Evolutionary conservation across 78 protist genomes (phyloP).

Genomic region (Tieghemostelium lacteum): DNA sequence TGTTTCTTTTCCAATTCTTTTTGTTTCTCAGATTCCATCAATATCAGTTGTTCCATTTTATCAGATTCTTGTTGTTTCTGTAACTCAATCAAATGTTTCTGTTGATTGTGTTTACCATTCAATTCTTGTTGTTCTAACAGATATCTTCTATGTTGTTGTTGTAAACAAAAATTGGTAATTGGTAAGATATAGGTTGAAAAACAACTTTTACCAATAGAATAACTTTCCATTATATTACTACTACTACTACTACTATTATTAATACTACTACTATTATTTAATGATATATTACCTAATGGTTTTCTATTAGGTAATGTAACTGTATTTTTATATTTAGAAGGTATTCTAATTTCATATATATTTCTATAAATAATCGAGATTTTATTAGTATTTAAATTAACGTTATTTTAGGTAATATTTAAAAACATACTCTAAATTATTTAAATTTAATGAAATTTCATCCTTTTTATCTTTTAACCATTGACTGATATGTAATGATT

Average conservation of each 20-base stretch:
- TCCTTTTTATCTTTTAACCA: neutral
- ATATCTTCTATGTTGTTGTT: neutral
- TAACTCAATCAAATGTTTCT: conserved; percentile 24
- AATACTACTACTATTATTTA: no score
- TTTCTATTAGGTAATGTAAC: no score
- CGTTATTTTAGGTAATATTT: no score
- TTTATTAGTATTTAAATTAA: no score
- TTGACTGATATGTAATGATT: neutral
- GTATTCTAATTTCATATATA: no score
- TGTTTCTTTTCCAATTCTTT: neutral
- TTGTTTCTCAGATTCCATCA: neutral
- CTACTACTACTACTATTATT: neutral
- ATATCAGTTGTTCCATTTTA: neutral
- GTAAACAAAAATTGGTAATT: no score
- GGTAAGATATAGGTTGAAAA: neutral
- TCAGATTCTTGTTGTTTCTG: conserved; percentile 9
- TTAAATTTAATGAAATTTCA: neutral
- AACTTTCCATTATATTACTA: no score
- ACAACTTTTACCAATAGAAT: neutral
- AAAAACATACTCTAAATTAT: neutral
- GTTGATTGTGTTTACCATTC: conserved; percentile 30
- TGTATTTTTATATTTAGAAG: neutral
- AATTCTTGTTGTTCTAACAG: conserved; percentile 1
- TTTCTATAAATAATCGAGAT: no score
- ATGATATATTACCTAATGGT: no score